Conservation (phyloP, 2,329 filamentous ascomycete genomes). For the Orbilia ellipsospora region DNA sequence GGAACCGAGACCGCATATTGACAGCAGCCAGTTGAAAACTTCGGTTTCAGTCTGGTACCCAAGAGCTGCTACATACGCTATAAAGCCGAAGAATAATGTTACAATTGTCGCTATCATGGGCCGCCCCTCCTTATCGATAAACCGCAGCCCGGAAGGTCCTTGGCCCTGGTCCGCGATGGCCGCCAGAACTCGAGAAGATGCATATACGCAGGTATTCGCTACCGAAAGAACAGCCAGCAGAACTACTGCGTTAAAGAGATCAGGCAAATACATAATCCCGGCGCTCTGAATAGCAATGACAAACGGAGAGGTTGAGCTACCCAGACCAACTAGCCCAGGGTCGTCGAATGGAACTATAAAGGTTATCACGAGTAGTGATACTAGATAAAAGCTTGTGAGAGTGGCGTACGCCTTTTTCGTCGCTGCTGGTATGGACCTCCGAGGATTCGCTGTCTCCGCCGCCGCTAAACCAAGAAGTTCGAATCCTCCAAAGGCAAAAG, state of each 20-base stretch:
- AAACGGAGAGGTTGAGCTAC: conserved; percentile 67
- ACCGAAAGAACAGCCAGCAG: conserved; percentile 71
- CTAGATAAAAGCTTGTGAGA: conserved; percentile 66
- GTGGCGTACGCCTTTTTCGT: conserved; percentile 67
- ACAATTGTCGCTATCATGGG: conserved; percentile 61
- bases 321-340: conserved; percentile 61
- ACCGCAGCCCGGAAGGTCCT: conserved; percentile 70
- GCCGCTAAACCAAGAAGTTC: conserved; percentile 68
- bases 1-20: conserved; percentile 77
- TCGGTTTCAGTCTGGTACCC: conserved; percentile 57
- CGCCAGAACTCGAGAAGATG: conserved; percentile 67
- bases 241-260: conserved; percentile 75
- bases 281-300: conserved; percentile 73
- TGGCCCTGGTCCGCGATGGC: conserved; percentile 66
- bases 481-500: conserved; percentile 69
- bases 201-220: conserved; percentile 66
- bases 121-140: conserved; percentile 72
- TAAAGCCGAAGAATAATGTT: conserved; percentile 42
- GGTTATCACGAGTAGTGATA: conserved; percentile 64
- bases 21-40: conserved; percentile 74
- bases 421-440: conserved; percentile 65
- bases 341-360: conserved; percentile 64
- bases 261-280: conserved; percentile 70
- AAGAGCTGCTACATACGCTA: conserved; percentile 47
- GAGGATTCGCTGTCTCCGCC: conserved; percentile 67